Evolutionary conservation across 768 basidiomycete species (phyloP).

Genomic region (Daedaleopsis sinensis): DNA sequence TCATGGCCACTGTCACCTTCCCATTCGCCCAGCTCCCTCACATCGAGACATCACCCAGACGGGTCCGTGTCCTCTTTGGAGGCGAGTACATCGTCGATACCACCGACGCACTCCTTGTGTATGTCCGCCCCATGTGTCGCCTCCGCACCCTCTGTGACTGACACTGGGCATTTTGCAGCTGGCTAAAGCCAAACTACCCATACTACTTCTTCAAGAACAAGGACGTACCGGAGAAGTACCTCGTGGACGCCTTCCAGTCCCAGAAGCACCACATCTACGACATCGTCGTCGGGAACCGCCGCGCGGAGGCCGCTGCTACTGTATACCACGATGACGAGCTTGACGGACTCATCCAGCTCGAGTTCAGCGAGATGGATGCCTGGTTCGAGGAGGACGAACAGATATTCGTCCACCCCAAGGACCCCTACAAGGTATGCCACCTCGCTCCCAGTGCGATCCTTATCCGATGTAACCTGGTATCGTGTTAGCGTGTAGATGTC

Average conservation of each 20-base stretch:
- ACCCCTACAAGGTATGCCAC: slow-evolving; percentile 63
- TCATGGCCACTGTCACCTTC: slow-evolving; percentile 12
- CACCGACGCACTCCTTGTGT: slow-evolving; percentile 62
- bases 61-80: slow-evolving; percentile 55
- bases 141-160: background rate
- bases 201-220: slow-evolving; percentile 53
- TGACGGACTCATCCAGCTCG: slow-evolving; percentile 50
- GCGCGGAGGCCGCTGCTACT: slow-evolving; percentile 43
- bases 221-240: slow-evolving; percentile 47
- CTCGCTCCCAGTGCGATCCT: background rate
- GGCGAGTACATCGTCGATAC: slow-evolving; percentile 60
- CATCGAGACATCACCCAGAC: slow-evolving; percentile 51
- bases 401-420: slow-evolving; percentile 62
- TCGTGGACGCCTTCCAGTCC: slow-evolving; percentile 32
- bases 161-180: slow-evolving; percentile 38
- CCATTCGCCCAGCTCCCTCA: slow-evolving; percentile 44
- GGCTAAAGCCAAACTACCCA: slow-evolving; percentile 59
- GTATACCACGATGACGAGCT: slow-evolving; percentile 41
- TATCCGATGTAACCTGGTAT: background rate
- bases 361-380: slow-evolving; percentile 53
- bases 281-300: slow-evolving; percentile 44
- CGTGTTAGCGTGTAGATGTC: slow-evolving; percentile 59
- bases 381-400: slow-evolving; percentile 76
- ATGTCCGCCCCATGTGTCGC: slow-evolving; percentile 26
- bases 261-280: slow-evolving; percentile 45